These are phyloP conservation scores for Podila horticola DNA, from an alignment of 192 early-diverging fungal species.

Conservation along the genomic window DNA sequence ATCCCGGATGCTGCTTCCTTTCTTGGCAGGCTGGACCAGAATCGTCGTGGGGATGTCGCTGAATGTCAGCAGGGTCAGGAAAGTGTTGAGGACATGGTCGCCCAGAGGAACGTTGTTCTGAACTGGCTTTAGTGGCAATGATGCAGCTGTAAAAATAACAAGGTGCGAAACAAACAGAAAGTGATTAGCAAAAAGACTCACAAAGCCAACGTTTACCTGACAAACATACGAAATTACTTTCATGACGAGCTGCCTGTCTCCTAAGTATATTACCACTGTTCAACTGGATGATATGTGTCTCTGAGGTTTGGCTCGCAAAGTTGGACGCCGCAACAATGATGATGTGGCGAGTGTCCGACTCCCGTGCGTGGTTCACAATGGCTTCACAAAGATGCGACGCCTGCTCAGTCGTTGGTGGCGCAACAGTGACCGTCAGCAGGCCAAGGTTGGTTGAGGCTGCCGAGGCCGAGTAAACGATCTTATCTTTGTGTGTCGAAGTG, in stretches of 20 bases:
- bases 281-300: constrained; percentile 11
- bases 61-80: constrained; percentile 24
- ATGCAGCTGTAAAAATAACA: neutral
- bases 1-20: constrained; percentile 21
- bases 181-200: too few relatives aligned
- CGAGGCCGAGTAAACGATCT: constrained; percentile 5
- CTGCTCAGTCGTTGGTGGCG: constrained; percentile 38
- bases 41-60: constrained; percentile 22
- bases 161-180: neutral
- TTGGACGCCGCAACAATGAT: constrained; percentile 35
- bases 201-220: neutral
- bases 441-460: constrained; percentile 2
- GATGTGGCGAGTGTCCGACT: constrained; percentile 18
- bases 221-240: neutral
- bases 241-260: neutral
- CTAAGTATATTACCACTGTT: constrained; percentile 12
- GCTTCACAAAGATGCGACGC: constrained; percentile 28
- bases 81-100: constrained; percentile 34
- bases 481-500: neutral
- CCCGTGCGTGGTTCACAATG: constrained; percentile 30
- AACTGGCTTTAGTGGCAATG: neutral
- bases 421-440: constrained; percentile 12
- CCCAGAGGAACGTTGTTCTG: constrained; percentile 23
- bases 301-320: constrained; percentile 6
- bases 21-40: constrained; percentile 37